Base-by-base conservation (phyloP, 805 yeast species). In the Pichia eremophila region DNA sequence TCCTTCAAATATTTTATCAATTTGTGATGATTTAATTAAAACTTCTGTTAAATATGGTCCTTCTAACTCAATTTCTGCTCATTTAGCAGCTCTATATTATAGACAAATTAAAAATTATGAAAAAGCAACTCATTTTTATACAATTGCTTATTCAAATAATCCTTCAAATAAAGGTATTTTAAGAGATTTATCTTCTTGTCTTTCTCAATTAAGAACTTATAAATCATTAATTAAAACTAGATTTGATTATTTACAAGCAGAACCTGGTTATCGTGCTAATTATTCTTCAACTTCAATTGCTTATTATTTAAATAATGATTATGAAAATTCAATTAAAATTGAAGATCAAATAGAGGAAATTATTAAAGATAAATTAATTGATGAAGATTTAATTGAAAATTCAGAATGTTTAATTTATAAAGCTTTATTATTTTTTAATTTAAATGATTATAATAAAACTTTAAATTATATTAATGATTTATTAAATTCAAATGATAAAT, bases 201-300 rank as follows among this genome's bases (percentile, higher is more conserved):
- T 90, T 59, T 69, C 85, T 29, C 98, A 93, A 58, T 71, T 74
- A 53, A 79, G 96, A 51, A 90, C 87, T 59, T 87, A 70, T 61
- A 77, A 76, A 55, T 73, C 73, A 25, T 72, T 84, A 51, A 72
- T 77, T 5, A 75, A 68, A 11, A 75, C 91, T 2, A 76, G 97
- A 57, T 79, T 77, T 50, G 71, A 73, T 37, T 81, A 79, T 57
- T 73, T 93, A 64, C 85, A 83, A 57, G 74, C 76, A 27, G 82
- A 77, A 56, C 80, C 93, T 11, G 95, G 95, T 0, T 85, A 79
- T 61, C 76, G 96, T 54, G 89, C 91, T 51, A 85, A 87, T 60
- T 90, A 96, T 96, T 85, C 95, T 1, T 82, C 83, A 0, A 72
- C 85, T 45, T 96, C 95, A 1, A 73, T 88, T 40, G 95, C 97